phyloP scores from a whole-genome alignment of 164 flowering plant genomes.

The Echeveria elegans region DNA sequence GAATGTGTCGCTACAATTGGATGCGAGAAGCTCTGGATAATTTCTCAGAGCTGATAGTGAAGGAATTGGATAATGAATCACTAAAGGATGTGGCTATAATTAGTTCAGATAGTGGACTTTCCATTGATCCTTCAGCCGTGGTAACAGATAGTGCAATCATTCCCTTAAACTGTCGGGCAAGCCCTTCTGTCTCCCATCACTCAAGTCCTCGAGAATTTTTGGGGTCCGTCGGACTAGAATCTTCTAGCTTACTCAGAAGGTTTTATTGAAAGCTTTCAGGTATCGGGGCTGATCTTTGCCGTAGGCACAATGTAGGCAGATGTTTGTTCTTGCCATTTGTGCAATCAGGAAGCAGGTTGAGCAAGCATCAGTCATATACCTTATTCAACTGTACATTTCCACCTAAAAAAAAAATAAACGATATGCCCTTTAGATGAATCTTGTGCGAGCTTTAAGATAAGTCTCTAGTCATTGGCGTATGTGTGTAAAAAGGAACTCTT shows the following conservation, averaged over 20 bases:
- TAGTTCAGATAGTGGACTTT: slow-evolving; percentile 13
- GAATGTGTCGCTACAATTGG: slow-evolving; percentile 68
- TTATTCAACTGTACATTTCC: no score
- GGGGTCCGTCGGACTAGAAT: not conserved
- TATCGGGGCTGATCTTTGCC: not conserved
- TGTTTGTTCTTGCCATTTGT: not conserved
- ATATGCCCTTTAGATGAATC: no score
- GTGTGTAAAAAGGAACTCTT: no score
- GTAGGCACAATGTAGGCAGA: not conserved
- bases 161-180: not conserved
- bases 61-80: slow-evolving; percentile 13
- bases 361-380: not conserved
- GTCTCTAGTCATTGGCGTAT: no score
- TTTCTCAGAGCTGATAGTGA: slow-evolving; percentile 27
- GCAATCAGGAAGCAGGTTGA: not conserved
- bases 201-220: not conserved
- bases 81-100: slow-evolving; percentile 11
- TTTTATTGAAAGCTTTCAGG: not conserved
- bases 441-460: no score
- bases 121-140: not conserved
- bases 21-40: slow-evolving; percentile 46
- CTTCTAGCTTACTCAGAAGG: not conserved
- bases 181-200: not conserved
- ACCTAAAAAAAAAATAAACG: no score
- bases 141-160: slow-evolving; percentile 1